A percentile compares a stretch with the other conserved stretches of the same genome.
These are phyloP conservation scores for Yamadazyma nakazawae DNA, from an alignment of 805 yeast species.

Conservation along the genomic window DNA sequence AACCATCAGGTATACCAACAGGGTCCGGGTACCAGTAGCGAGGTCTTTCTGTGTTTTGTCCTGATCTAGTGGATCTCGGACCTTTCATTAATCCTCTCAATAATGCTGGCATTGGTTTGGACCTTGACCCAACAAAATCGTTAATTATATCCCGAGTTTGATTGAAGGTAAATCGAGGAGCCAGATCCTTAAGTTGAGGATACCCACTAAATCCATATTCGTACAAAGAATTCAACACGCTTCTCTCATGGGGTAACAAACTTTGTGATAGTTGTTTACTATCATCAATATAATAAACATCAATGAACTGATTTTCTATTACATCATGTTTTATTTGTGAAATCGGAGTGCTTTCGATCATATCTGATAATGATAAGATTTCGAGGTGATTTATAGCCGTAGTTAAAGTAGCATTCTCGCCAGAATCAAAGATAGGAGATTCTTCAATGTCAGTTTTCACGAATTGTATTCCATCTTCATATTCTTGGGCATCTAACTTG, in stretches of 20 bases:
- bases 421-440: neutral
- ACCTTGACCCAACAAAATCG: constrained; percentile 32
- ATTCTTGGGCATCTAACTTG: neutral
- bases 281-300: constrained; percentile 32
- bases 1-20: constrained; percentile 33
- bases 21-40: constrained; percentile 17
- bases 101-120: constrained; percentile 30
- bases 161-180: constrained; percentile 8
- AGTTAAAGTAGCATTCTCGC: constrained; percentile 3
- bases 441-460: neutral
- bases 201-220: neutral
- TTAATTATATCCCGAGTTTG: constrained; percentile 11
- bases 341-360: constrained; percentile 21
- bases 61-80: constrained; percentile 13
- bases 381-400: constrained; percentile 17
- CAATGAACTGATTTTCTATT: constrained; percentile 33
- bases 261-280: constrained; percentile 23
- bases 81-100: constrained; percentile 24
- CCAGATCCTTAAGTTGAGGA: neutral
- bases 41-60: neutral
- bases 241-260: constrained; percentile 36
- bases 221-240: neutral
- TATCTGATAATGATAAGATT: constrained; percentile 26
- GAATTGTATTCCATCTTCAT: neutral
- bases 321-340: constrained; percentile 26